Conservation (phyloP, 164 flowering plant genomes). For the Dillenia suffruticosa region DNA sequence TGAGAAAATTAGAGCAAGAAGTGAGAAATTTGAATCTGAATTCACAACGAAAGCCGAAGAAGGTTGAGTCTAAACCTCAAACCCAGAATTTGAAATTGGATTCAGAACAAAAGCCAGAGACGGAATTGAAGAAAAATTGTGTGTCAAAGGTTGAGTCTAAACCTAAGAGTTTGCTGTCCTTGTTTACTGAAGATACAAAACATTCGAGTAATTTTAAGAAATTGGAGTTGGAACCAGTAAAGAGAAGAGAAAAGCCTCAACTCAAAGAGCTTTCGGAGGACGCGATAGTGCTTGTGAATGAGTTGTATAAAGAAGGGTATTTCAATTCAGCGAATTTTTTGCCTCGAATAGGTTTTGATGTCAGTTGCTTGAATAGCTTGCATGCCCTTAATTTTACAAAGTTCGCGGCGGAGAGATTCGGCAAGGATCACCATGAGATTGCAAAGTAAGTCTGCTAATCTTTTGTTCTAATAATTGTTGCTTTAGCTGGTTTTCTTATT, state of each 20-base stretch:
- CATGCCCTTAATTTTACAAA: slow-evolving; percentile 36
- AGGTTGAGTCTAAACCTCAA: not conserved
- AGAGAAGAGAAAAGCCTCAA: slow-evolving; percentile 3
- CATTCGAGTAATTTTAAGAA: too few species aligned
- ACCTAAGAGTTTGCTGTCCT: too few species aligned
- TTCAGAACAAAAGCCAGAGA: too few species aligned
- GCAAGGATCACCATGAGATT: slow-evolving; percentile 47
- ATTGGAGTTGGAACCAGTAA: not conserved
- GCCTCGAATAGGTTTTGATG: slow-evolving; percentile 25
- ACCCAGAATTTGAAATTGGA: not conserved
- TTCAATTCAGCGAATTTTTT: slow-evolving; percentile 40
- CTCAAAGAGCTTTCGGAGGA: slow-evolving; percentile 37
- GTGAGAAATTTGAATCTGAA: slow-evolving; percentile 19
- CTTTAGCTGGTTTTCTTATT: not conserved
- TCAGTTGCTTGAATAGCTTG: slow-evolving; percentile 24
- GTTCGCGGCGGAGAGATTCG: slow-evolving; percentile 44
- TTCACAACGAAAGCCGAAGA: slow-evolving; percentile 2
- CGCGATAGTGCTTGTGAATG: slow-evolving; percentile 28
- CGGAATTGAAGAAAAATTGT: too few species aligned
- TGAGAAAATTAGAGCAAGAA: slow-evolving; percentile 31
- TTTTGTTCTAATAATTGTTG: not conserved
- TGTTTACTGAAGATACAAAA: too few species aligned
- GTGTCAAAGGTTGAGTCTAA: too few species aligned
- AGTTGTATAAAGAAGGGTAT: slow-evolving; percentile 44
- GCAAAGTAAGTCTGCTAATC: slow-evolving; percentile 38